Evolutionary conservation across 2,329 filamentous ascomycete genomes (phyloP).

Genomic region (Aureobasidium sp.): DNA sequence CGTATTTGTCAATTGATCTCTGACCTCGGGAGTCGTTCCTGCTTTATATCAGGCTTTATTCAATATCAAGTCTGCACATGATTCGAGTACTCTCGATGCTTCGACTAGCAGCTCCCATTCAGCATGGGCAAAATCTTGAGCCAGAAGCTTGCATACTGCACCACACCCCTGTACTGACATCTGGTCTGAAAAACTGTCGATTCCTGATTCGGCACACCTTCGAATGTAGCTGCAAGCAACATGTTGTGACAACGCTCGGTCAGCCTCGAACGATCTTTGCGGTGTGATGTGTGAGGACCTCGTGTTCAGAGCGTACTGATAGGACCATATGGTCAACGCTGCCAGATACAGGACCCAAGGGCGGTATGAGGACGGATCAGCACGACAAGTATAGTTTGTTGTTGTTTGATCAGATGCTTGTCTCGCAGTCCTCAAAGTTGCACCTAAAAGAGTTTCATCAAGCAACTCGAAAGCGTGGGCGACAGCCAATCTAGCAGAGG

Average conservation of each 20-base stretch:
- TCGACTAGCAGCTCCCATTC: conserved; percentile 86
- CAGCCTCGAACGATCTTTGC: neutral
- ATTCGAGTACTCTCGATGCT: conserved; percentile 68
- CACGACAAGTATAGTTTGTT: conserved; percentile 65
- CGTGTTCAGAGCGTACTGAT: conserved; percentile 60
- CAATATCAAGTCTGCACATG: conserved; percentile 46
- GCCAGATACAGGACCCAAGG: conserved; percentile 93
- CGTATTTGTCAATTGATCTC: too few relatives aligned
- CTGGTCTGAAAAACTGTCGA: neutral
- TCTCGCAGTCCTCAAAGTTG: conserved; percentile 17
- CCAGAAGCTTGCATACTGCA: conserved; percentile 69
- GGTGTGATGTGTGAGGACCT: neutral
- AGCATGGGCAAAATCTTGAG: conserved; percentile 70
- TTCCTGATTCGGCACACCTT: neutral
- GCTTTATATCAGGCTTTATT: neutral
- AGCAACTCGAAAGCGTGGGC: conserved; percentile 87
- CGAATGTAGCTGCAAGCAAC: neutral
- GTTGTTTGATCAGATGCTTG: conserved; percentile 24
- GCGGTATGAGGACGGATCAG: conserved; percentile 79
- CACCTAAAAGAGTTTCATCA: conserved; percentile 63
- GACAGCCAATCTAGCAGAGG: conserved; percentile 76
- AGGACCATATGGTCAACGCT: conserved; percentile 83
- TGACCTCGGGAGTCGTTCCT: neutral
- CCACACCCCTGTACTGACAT: conserved; percentile 54
- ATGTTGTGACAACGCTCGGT: neutral